Evolutionary conservation across 1,139 yeast genomes (phyloP).

Genomic region (Taphrina wiesneri): DNA sequence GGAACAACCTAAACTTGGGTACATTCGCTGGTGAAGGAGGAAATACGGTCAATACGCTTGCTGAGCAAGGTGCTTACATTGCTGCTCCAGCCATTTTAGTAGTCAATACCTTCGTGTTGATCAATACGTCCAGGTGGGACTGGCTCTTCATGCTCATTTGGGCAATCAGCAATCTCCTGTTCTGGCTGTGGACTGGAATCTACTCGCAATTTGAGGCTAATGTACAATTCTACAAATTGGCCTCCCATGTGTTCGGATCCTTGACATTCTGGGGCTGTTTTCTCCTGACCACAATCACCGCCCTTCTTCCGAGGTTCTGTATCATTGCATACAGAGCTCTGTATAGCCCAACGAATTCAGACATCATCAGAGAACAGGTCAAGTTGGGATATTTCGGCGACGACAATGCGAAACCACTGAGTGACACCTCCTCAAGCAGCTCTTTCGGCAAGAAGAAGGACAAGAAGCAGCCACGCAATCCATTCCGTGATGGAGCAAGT

Average conservation of each 20-base stretch:
- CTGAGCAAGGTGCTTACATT: constrained; percentile 78
- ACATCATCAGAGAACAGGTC: constrained; percentile 71
- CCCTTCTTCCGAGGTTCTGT: constrained; percentile 75
- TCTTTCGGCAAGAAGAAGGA: neutral
- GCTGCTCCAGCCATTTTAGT: constrained; percentile 76
- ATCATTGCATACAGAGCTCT: constrained; percentile 64
- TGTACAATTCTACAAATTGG: constrained; percentile 74
- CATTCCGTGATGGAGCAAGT: constrained; percentile 17
- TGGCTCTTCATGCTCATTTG: constrained; percentile 72
- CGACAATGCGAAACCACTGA: constrained; percentile 1
- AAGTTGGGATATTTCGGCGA: constrained; percentile 23
- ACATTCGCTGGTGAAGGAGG: constrained; percentile 55
- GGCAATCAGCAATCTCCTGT: constrained; percentile 63
- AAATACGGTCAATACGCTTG: constrained; percentile 73
- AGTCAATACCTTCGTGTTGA: constrained; percentile 73
- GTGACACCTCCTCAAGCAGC: constrained; percentile 12
- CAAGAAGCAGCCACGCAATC: constrained; percentile 16
- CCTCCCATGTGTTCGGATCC: constrained; percentile 69
- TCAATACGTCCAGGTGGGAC: constrained; percentile 93
- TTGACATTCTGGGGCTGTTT: constrained; percentile 80
- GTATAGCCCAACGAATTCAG: constrained; percentile 74
- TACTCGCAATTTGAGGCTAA: constrained; percentile 69
- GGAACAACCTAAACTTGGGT: constrained; percentile 58
- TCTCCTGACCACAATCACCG: constrained; percentile 67
- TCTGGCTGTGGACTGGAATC: constrained; percentile 75